Percentiles rank a stretch among this genome's conserved stretches.
Conservation (phyloP, 306 rosid species). For the Castanea sativa region DNA sequence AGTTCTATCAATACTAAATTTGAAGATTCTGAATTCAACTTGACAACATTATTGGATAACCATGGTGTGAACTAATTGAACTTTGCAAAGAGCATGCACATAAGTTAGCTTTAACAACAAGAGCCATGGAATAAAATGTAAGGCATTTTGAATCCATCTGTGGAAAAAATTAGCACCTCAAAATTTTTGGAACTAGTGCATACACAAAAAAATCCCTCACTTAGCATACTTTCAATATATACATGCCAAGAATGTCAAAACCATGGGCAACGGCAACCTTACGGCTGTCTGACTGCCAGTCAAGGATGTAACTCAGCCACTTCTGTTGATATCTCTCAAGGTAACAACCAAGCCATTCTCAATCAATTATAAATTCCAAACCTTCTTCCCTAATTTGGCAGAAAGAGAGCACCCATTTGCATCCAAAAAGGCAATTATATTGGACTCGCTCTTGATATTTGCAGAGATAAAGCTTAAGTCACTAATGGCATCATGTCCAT, state of each 20-base stretch:
- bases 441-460: slow-evolving; percentile 75
- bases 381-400: slow-evolving; percentile 23
- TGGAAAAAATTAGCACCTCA: neutral
- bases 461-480: slow-evolving; percentile 27
- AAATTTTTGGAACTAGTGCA: neutral
- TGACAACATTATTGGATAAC: neutral
- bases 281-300: slow-evolving; percentile 29
- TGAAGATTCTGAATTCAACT: no score
- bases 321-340: slow-evolving; percentile 24
- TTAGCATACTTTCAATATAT: slow-evolving; percentile 38
- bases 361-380: slow-evolving; percentile 23
- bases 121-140: neutral
- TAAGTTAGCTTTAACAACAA: neutral
- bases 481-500: slow-evolving; percentile 10
- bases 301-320: slow-evolving; percentile 29
- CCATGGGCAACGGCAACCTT: slow-evolving; percentile 31
- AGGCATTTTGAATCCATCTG: neutral
- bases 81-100: neutral
- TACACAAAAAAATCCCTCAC: slow-evolving; percentile 18
- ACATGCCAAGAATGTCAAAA: slow-evolving; percentile 42
- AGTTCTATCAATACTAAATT: no score
- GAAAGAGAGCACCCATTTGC: slow-evolving; percentile 28
- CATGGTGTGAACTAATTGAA: neutral
- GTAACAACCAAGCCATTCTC: slow-evolving; percentile 25
- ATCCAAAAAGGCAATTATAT: slow-evolving; percentile 35